Conservation (phyloP, 306 rosid species). For the Malus orientalis region DNA sequence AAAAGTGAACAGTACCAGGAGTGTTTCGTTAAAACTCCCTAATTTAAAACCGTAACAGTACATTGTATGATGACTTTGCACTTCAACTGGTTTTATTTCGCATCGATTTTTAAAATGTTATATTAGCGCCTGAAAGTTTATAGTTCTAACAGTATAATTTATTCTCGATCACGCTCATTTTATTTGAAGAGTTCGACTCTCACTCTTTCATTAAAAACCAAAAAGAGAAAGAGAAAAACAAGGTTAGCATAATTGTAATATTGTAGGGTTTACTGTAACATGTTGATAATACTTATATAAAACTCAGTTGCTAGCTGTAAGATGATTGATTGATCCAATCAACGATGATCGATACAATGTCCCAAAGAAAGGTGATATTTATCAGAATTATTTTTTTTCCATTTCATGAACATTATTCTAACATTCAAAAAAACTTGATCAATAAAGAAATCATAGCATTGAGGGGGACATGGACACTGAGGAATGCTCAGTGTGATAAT, state of each 20-base stretch:
- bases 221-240: too few species aligned
- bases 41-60: too few species aligned
- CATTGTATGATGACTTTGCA: too few species aligned
- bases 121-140: background rate
- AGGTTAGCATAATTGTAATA: background rate
- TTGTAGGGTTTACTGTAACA: background rate
- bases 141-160: too few species aligned
- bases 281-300: background rate
- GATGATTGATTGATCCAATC: background rate
- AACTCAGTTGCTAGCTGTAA: background rate
- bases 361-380: background rate
- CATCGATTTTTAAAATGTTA: too few species aligned
- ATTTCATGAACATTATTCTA: background rate
- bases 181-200: background rate
- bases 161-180: too few species aligned
- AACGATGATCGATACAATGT: too few species aligned
- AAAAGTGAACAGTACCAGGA: too few species aligned
- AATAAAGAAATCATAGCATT: slow-evolving; percentile 2
- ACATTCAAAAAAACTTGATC: background rate
- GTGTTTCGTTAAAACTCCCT: too few species aligned
- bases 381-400: background rate
- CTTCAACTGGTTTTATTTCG: too few species aligned
- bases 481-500: slow-evolving; percentile 9
- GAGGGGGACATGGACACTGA: slow-evolving; percentile 25
- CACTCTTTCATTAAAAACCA: too few species aligned